Evolutionary conservation across 306 rosid species (phyloP).

Genomic region (Hylodesmum podocarpum): DNA sequence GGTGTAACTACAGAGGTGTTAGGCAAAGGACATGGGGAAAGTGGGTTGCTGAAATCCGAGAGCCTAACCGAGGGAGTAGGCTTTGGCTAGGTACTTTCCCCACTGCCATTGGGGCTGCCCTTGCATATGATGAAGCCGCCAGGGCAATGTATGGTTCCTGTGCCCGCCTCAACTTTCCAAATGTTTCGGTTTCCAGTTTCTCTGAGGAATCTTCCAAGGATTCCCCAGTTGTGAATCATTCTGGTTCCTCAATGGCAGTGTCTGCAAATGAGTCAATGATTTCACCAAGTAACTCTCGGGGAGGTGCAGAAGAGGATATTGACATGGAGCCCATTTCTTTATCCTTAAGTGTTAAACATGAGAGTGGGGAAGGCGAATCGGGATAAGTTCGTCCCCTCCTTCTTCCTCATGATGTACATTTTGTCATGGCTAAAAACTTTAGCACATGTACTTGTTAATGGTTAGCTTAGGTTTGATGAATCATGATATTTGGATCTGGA

Average conservation of each 20-base stretch:
- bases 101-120: conserved; percentile 79
- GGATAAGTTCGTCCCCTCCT: conserved; percentile 22
- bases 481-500: conserved; percentile 18
- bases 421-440: conserved; percentile 21
- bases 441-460: conserved; percentile 25
- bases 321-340: conserved; percentile 40
- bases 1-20: conserved; percentile 87
- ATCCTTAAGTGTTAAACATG: conserved; percentile 36
- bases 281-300: conserved; percentile 43
- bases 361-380: conserved; percentile 42
- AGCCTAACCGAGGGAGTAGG: conserved; percentile 77
- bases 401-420: conserved; percentile 40
- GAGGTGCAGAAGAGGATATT: conserved; percentile 27
- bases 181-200: conserved; percentile 52
- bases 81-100: conserved; percentile 84
- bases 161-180: conserved; percentile 86
- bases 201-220: conserved; percentile 38
- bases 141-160: conserved; percentile 73
- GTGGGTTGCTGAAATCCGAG: conserved; percentile 88
- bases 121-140: conserved; percentile 87
- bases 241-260: conserved; percentile 29
- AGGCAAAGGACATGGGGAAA: conserved; percentile 97
- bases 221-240: conserved; percentile 28
- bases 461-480: conserved; percentile 28
- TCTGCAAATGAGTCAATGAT: conserved; percentile 44